A percentile compares a stretch with the other conserved stretches of the same genome.
Conservation (phyloP, 2,329 filamentous ascomycete genomes). For the Canariomyces notabilis region DNA sequence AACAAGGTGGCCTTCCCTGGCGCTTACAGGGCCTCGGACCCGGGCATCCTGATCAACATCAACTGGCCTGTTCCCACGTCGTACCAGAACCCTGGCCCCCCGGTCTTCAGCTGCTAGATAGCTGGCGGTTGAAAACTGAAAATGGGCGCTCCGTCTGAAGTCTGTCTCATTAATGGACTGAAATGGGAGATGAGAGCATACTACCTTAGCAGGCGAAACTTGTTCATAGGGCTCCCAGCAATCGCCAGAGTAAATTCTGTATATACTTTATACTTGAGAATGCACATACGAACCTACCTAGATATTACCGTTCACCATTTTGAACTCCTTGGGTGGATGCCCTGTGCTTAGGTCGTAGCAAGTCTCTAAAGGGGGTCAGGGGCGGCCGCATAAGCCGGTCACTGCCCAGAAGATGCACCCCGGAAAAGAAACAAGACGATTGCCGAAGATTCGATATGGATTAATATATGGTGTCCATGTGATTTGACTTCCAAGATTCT, state of each 20-base stretch:
- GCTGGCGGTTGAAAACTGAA: background rate
- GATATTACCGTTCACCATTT: too few relatives aligned
- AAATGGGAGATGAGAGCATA: too few relatives aligned
- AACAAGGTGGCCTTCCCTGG: slow-evolving; percentile 40
- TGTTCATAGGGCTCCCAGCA: slow-evolving; percentile 6
- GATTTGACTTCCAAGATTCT: background rate
- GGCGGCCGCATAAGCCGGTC: too few relatives aligned
- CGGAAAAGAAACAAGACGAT: background rate
- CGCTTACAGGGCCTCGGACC: slow-evolving; percentile 38
- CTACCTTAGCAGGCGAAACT: background rate
- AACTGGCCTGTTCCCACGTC: slow-evolving; percentile 38
- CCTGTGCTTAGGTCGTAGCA: too few relatives aligned
- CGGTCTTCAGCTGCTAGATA: slow-evolving; percentile 24
- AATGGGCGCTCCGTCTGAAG: background rate
- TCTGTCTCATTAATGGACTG: too few relatives aligned
- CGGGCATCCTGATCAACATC: slow-evolving; percentile 41
- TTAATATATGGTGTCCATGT: slow-evolving; percentile 7
- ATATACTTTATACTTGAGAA: too few relatives aligned
- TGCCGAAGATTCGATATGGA: slow-evolving; percentile 7
- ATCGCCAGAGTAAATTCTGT: too few relatives aligned
- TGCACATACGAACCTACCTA: too few relatives aligned
- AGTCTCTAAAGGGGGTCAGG: too few relatives aligned
- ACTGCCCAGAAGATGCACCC: background rate
- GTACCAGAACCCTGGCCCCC: slow-evolving; percentile 30
- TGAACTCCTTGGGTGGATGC: too few relatives aligned